These are phyloP conservation scores for Ricinus communis DNA, from an alignment of 345 rosid species.

Conservation along the genomic window DNA sequence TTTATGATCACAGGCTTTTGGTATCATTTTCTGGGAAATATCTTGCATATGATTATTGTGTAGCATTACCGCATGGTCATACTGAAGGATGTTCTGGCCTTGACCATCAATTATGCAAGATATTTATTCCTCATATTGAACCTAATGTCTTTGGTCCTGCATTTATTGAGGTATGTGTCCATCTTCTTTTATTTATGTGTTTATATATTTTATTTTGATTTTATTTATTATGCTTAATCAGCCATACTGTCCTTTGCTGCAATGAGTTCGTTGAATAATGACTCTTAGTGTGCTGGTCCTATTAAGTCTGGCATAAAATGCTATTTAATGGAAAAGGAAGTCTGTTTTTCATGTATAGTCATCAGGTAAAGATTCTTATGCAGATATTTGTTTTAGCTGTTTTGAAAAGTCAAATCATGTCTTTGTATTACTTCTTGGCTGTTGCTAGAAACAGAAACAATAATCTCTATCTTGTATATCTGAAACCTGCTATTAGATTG, in stretches of 20 bases:
- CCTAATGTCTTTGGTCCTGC: constrained; percentile 83
- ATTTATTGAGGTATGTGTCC: constrained; percentile 73
- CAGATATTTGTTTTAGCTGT: not conserved
- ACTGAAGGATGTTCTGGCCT: constrained; percentile 37
- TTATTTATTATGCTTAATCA: not conserved
- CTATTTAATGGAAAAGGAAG: not conserved
- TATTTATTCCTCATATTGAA: constrained; percentile 51
- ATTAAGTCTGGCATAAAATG: too few relatives aligned
- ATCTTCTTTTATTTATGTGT: too few relatives aligned
- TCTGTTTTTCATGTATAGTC: not conserved
- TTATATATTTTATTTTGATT: not conserved
- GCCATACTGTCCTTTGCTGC: not conserved
- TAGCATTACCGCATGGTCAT: constrained; percentile 43
- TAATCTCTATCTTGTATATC: not conserved
- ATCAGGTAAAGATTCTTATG: not conserved
- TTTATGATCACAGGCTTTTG: constrained; percentile 63
- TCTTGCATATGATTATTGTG: constrained; percentile 55
- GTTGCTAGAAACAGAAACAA: not conserved
- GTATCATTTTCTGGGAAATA: constrained; percentile 90
- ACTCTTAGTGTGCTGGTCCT: too few relatives aligned
- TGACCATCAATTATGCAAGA: constrained; percentile 65
- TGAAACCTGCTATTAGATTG: not conserved
- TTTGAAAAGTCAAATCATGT: not conserved
- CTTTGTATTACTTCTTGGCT: not conserved
- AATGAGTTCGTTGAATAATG: not conserved